Base-by-base conservation (phyloP, 2,329 filamentous ascomycete species). In the Dactylellina parvicollis region DNA sequence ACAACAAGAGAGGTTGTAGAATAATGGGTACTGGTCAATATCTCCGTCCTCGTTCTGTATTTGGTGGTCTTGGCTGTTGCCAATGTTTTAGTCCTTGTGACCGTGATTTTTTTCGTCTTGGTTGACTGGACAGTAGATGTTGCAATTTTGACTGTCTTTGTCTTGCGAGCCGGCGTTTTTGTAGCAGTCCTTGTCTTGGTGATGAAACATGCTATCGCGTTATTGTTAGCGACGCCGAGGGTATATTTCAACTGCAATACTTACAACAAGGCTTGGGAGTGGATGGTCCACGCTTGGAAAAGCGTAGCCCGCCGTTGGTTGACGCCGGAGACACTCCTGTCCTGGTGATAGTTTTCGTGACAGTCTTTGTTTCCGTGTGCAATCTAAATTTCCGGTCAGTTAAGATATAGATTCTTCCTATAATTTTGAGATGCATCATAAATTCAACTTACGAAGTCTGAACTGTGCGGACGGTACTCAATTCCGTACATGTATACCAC, bases 111-210 rank as follows among this genome's bases (percentile, higher is more conserved):
- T 32, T 55, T 55, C 20, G 50, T 55, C 10, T 38, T 55, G n/a
- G n/a, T 22, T 10, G 16, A 12, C 20, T 4, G 2, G 20, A 38
- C 30, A 10, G 20, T 38, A 5, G 30, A 14, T 5, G 30, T 38
- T 14, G 50, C 30, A 14, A 55, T 38, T 24, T 22, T 22, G 10
- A 55, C 32, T 2, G 50, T 55, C 32, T 40, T 36, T 5, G 50
- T 55, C 50, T 38, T 38, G 20, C 50, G 32, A 16, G 50, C 18
- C 12, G 50, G 50, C 7, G 16, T 38, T 20, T 24, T 55, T n/a
- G 50, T 38, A 5, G 50, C 12, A 2, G 10, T 26, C 10, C 10
- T 26, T 2, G 50, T 38, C 16, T 20, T 38, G 4, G 50, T 55
- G 14, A 38, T 4, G 18, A 38, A 55, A 20, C 50, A 55, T 12